Conservation (phyloP, 139 green algal genomes). For the Haematococcus lacustris region DNA sequence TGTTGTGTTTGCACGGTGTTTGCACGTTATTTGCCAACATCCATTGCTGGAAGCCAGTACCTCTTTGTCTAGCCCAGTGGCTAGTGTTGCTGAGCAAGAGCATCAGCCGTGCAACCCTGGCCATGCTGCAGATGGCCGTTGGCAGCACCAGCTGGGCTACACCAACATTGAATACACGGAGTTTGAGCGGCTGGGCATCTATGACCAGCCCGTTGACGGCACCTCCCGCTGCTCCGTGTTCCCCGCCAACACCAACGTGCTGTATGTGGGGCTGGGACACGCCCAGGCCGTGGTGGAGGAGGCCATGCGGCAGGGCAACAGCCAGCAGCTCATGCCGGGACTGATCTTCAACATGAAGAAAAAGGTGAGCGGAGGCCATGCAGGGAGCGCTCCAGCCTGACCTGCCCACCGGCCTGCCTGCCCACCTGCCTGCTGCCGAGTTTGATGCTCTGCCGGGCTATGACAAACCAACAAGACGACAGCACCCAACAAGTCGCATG, state of each 20-base stretch:
- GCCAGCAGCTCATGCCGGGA: constrained; percentile 72
- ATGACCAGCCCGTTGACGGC: constrained; percentile 49
- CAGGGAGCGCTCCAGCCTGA: too few relatives aligned
- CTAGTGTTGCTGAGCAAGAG: too few relatives aligned
- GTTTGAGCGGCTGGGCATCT: constrained; percentile 84
- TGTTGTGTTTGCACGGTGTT: too few relatives aligned
- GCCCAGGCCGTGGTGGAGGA: constrained; percentile 16
- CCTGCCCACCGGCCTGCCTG: too few relatives aligned
- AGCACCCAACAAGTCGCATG: not conserved
- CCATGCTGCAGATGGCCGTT: too few relatives aligned
- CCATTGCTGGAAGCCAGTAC: too few relatives aligned
- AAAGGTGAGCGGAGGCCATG: too few relatives aligned
- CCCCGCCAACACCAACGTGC: constrained; percentile 97
- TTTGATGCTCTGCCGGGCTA: constrained; percentile 6
- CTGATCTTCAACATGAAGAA: constrained; percentile 99
- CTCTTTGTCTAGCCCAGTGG: too few relatives aligned
- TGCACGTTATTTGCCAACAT: too few relatives aligned
- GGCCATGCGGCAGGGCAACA: constrained; percentile 6
- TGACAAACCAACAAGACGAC: not conserved
- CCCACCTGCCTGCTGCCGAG: too few relatives aligned
- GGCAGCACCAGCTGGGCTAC: constrained; percentile 69
- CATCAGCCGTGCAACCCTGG: too few relatives aligned
- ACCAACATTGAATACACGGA: constrained; percentile 99
- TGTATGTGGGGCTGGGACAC: constrained; percentile 74
- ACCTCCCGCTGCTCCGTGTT: constrained; percentile 46